A percentile compares a stretch with the other conserved stretches of the same genome.
Conservation (phyloP, 306 rosid species). For the Sphenostylis stenocarpa region DNA sequence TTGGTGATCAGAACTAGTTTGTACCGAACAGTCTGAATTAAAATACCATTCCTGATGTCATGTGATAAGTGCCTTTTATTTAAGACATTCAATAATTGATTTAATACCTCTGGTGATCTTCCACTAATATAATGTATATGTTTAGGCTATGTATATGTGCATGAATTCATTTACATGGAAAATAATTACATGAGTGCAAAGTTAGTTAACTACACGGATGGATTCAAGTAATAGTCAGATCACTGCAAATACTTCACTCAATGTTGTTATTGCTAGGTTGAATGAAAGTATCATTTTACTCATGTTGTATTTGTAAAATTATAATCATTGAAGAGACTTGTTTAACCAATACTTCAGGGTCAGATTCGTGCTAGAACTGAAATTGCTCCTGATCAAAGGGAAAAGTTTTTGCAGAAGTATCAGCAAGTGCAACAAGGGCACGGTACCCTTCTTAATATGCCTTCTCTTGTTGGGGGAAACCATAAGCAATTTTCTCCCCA, state of each 20-base stretch:
- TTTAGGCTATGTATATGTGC: background rate
- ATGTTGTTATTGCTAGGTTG: conserved; percentile 22
- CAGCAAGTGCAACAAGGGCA: conserved; percentile 97
- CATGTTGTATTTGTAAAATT: background rate
- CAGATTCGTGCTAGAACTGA: conserved; percentile 95
- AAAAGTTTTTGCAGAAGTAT: conserved; percentile 88
- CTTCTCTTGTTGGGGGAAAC: conserved; percentile 77
- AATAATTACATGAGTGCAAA: background rate
- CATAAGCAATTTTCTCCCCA: conserved; percentile 82
- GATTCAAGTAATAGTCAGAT: conserved; percentile 22
- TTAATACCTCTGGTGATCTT: conserved; percentile 13
- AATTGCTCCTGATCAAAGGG: conserved; percentile 94
- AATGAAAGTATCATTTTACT: conserved; percentile 10
- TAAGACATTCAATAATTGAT: conserved; percentile 1
- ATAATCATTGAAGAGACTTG: conserved; percentile 26
- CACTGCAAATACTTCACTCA: conserved; percentile 7
- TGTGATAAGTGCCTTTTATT: background rate
- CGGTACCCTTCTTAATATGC: conserved; percentile 74
- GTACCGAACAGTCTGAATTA: background rate
- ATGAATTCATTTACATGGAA: conserved; percentile 9
- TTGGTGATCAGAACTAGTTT: background rate
- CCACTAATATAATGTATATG: background rate
- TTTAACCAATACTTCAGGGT: conserved; percentile 49
- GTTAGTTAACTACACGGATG: background rate
- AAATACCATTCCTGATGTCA: conserved; percentile 8